A percentile compares a stretch with the other conserved stretches of the same genome.
Conservation (phyloP, 2,329 filamentous ascomycete genomes). For the Colletotrichum agaves region DNA sequence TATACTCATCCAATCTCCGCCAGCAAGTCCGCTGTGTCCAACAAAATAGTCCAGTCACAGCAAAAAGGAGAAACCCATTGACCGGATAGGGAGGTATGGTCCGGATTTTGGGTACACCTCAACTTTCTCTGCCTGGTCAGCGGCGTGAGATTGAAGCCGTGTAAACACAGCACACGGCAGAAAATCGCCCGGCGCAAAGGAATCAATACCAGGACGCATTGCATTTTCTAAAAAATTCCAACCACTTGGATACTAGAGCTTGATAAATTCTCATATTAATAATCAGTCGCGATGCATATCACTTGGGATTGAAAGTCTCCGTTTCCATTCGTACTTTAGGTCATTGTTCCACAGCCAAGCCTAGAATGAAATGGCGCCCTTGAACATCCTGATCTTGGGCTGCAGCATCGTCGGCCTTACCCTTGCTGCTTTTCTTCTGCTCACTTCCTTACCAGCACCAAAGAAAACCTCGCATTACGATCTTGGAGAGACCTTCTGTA, state of each 20-base stretch:
- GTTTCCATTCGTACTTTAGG: no score
- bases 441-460: constrained; percentile 1
- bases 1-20: no score
- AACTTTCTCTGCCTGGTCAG: neutral
- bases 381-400: constrained; percentile 45
- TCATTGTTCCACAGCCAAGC: neutral
- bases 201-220: neutral
- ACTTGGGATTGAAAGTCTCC: no score
- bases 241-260: neutral
- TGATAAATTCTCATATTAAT: neutral
- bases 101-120: no score
- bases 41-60: no score
- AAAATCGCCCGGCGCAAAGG: neutral
- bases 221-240: neutral
- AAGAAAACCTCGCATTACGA: constrained; percentile 44
- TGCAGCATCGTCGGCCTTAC: constrained; percentile 48
- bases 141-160: neutral
- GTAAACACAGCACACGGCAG: constrained; percentile 1
- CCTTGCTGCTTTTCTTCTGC: constrained; percentile 39
- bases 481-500: constrained; percentile 51
- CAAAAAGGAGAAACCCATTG: no score
- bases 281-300: no score
- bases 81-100: no score
- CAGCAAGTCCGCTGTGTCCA: no score
- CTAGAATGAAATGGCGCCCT: constrained; percentile 20